Conservation (phyloP, 768 basidiomycete species). For the Boletus eberwhitei region DNA sequence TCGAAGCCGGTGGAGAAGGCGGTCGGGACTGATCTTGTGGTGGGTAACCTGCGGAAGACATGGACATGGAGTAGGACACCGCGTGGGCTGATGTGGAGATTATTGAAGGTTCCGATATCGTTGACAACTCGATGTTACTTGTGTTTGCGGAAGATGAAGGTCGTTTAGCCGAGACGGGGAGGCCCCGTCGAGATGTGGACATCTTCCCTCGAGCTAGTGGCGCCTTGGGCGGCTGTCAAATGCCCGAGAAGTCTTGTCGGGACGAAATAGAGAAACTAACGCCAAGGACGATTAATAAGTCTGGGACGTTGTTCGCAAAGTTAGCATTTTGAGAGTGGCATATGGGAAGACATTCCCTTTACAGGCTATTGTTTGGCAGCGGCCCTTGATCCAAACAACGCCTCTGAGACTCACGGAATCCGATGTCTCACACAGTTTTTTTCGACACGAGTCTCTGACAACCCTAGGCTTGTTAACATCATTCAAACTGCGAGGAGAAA, state of each 20-base stretch:
- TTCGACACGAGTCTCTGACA: neutral
- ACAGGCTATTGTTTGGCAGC: conserved; percentile 11
- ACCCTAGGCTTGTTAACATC: no score
- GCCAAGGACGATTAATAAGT: neutral
- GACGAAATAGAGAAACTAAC: neutral
- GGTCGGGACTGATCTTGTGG: conserved; percentile 22
- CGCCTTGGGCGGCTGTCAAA: neutral
- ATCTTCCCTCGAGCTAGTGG: conserved; percentile 11
- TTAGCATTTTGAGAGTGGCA: neutral
- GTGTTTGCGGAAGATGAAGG: conserved; percentile 2
- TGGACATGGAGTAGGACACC: conserved; percentile 14
- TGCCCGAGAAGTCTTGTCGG: neutral
- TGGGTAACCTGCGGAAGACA: conserved; percentile 8
- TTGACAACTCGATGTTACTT: conserved; percentile 15
- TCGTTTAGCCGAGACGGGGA: conserved; percentile 19
- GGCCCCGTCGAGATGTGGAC: conserved; percentile 29
- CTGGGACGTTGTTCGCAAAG: neutral
- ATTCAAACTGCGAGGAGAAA: neutral
- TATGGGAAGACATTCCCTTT: conserved; percentile 20
- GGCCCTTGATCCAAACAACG: conserved; percentile 16
- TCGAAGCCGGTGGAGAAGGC: conserved; percentile 74
- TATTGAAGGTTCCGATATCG: conserved; percentile 11
- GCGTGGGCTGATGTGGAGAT: conserved; percentile 26
- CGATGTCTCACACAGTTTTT: neutral
- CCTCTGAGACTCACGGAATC: neutral